Conservation (phyloP, 208 protist genomes). For the Acanthamoeba castellanii region DNA sequence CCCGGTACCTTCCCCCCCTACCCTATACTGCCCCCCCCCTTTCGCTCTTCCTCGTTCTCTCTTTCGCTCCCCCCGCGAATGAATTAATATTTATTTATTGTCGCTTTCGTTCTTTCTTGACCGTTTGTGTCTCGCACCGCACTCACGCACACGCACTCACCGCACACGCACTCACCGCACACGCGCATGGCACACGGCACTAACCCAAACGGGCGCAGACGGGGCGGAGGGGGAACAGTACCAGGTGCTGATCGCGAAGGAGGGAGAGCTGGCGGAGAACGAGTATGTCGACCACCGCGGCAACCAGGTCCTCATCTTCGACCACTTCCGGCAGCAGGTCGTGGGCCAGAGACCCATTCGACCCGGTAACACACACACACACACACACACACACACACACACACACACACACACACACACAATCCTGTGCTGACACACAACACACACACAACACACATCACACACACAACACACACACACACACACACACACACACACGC, state of each 20-base stretch:
- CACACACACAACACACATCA: too few species aligned
- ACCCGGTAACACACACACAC: slow-evolving; percentile 54
- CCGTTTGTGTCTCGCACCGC: not conserved
- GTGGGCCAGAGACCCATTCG: slow-evolving; percentile 6
- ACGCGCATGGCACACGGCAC: too few species aligned
- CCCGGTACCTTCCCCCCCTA: not conserved
- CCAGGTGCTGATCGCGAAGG: slow-evolving; percentile 78
- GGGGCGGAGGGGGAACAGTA: not conserved
- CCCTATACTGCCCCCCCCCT: not conserved
- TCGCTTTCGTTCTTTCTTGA: not conserved
- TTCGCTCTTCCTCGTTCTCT: not conserved
- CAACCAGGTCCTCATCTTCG: slow-evolving; percentile 79
- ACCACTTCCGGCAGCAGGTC: slow-evolving; percentile 84
- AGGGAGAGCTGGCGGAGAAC: slow-evolving; percentile 78
- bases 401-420: too few species aligned
- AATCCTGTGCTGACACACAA: too few species aligned
- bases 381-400: not conserved
- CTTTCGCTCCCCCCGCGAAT: not conserved
- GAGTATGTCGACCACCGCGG: slow-evolving; percentile 82
- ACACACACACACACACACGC: not conserved
- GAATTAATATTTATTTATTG: not conserved
- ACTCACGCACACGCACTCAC: not conserved
- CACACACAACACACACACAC: too few species aligned
- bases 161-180: not conserved
- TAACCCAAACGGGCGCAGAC: too few species aligned